phyloP scores from a whole-genome alignment of 202 grass and related monocot species.

The Carex arenaria region DNA sequence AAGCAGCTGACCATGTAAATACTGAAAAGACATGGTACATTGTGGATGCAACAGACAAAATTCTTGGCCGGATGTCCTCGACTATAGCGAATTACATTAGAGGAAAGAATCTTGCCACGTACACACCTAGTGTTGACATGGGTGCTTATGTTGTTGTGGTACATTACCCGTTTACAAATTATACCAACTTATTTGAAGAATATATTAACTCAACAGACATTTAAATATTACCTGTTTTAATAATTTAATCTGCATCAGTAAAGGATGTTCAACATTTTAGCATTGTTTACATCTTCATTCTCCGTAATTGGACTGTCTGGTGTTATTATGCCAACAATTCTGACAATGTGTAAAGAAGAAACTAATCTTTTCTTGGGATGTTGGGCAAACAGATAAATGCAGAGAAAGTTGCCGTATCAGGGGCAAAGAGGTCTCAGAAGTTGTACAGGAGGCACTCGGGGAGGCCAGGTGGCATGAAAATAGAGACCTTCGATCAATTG shows the following conservation, averaged over 20 bases:
- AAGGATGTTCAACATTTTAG: not conserved
- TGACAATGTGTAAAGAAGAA: not conserved
- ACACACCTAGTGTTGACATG: constrained; percentile 98
- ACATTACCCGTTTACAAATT: constrained; percentile 20
- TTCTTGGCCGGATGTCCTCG: constrained; percentile 84
- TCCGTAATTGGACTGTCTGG: not conserved
- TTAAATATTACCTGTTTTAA: not conserved
- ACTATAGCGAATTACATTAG: constrained; percentile 96
- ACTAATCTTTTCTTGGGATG: not conserved
- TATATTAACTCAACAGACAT: not conserved
- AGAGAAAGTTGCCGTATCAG: constrained; percentile 95
- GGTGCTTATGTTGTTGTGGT: constrained; percentile 99
- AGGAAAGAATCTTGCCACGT: constrained; percentile 93
- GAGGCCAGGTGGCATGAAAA: constrained; percentile 89
- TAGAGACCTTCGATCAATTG: constrained; percentile 96
- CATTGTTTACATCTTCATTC: not conserved
- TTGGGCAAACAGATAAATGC: constrained; percentile 65
- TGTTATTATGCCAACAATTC: not conserved
- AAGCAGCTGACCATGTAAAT: constrained; percentile 83
- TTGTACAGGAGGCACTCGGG: constrained; percentile 96
- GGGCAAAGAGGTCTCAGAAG: constrained; percentile 84
- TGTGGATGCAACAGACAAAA: constrained; percentile 88
- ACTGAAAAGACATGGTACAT: constrained; percentile 97
- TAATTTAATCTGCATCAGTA: not conserved
- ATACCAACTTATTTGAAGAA: not conserved